Conservation (phyloP, 768 basidiomycete genomes). For the Collybiopsis confluens region DNA sequence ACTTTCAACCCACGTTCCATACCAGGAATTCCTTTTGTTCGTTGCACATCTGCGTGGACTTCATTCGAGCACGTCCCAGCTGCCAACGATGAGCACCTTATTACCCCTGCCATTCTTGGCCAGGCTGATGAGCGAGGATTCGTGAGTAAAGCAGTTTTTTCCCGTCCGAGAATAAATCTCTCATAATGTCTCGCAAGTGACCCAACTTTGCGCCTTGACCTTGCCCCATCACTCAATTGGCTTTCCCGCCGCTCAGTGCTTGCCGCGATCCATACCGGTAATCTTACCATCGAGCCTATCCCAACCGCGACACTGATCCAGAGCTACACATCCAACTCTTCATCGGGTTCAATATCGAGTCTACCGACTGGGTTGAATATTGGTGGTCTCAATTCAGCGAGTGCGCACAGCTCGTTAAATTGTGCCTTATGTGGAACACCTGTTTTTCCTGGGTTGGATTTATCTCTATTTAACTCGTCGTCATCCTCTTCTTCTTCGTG, state of each 20-base stretch:
- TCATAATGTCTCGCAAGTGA: slow-evolving; percentile 49
- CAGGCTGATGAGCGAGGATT: slow-evolving; percentile 75
- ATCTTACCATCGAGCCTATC: slow-evolving; percentile 86
- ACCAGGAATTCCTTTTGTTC: slow-evolving; percentile 77
- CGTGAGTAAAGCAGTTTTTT: slow-evolving; percentile 51
- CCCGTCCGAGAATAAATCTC: slow-evolving; percentile 9
- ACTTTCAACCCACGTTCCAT: slow-evolving; percentile 68
- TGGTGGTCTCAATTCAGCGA: slow-evolving; percentile 20
- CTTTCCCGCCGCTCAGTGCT: slow-evolving; percentile 83
- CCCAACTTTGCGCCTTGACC: slow-evolving; percentile 86
- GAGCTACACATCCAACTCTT: slow-evolving; percentile 36
- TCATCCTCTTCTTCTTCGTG: slow-evolving; percentile 17
- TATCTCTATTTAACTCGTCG: not conserved
- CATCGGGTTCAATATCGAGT: slow-evolving; percentile 22
- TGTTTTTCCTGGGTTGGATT: slow-evolving; percentile 35
- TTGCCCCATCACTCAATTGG: slow-evolving; percentile 94
- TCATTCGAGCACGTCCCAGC: slow-evolving; percentile 53
- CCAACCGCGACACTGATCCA: slow-evolving; percentile 55
- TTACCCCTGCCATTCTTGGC: slow-evolving; percentile 75
- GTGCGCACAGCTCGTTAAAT: slow-evolving; percentile 16
- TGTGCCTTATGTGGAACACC: slow-evolving; percentile 79
- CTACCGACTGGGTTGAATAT: slow-evolving; percentile 38
- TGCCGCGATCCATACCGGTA: slow-evolving; percentile 80
- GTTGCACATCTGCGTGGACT: slow-evolving; percentile 71
- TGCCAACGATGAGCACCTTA: slow-evolving; percentile 72